Evolutionary conservation across 1,139 yeast species (phyloP).

Genomic region (Saccharomyces hybrid): DNA sequence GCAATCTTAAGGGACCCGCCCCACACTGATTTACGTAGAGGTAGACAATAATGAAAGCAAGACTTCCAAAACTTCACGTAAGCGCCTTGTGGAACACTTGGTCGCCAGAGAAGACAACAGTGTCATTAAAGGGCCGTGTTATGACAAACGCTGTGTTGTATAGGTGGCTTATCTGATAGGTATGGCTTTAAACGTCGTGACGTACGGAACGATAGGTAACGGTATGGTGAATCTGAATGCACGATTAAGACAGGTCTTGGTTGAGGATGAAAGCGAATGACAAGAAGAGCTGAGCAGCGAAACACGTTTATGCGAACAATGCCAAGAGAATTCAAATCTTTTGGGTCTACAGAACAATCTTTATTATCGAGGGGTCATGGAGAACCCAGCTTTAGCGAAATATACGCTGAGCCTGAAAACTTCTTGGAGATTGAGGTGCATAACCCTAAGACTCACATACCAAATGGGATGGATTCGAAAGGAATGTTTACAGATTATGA

Average conservation of each 20-base stretch:
- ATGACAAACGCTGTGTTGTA: background rate
- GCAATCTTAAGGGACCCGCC: background rate
- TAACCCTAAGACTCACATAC: slow-evolving; percentile 33
- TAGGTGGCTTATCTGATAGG: background rate
- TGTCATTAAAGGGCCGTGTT: background rate
- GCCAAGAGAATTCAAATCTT: slow-evolving; percentile 27
- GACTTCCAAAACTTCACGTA: too few species aligned
- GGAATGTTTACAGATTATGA: slow-evolving; percentile 87
- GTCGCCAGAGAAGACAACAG: background rate
- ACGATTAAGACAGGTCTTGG: background rate
- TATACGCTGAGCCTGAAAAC: slow-evolving; percentile 92
- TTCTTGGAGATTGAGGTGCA: slow-evolving; percentile 81
- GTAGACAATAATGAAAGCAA: background rate
- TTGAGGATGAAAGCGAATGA: background rate
- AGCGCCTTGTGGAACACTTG: too few species aligned
- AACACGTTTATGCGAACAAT: background rate
- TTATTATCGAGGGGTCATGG: slow-evolving; percentile 30
- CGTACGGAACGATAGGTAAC: background rate
- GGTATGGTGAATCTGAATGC: background rate
- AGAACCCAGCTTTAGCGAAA: slow-evolving; percentile 68
- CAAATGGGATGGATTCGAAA: slow-evolving; percentile 58
- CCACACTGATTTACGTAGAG: background rate
- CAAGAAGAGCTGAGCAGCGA: background rate
- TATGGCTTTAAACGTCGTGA: background rate
- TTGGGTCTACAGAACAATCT: slow-evolving; percentile 26